Conservation (phyloP, 306 rosid genomes). For the Quercus gilva region DNA sequence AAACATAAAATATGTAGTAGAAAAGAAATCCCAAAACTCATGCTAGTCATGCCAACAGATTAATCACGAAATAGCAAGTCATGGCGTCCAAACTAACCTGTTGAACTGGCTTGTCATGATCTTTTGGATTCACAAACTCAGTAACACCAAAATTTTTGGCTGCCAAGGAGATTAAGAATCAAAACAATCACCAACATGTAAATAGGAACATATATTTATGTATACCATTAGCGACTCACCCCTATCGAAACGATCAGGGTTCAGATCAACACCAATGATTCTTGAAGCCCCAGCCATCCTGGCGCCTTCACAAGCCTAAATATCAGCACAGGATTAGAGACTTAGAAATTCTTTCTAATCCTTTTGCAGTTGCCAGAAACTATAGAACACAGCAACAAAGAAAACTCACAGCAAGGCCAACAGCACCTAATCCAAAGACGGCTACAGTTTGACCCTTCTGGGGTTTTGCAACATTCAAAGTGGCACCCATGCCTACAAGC, state of each 20-base stretch:
- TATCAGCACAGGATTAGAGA: neutral
- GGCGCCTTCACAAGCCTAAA: constrained; percentile 87
- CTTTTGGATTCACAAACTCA: constrained; percentile 87
- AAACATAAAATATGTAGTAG: no score
- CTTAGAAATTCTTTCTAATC: neutral
- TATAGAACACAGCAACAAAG: neutral
- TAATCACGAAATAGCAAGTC: neutral
- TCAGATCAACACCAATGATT: constrained; percentile 82
- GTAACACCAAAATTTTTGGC: constrained; percentile 87
- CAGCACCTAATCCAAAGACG: constrained; percentile 83
- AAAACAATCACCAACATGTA: neutral
- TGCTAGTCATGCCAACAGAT: neutral
- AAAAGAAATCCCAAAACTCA: neutral
- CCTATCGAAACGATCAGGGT: constrained; percentile 63
- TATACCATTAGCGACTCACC: constrained; percentile 31
- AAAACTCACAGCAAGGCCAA: constrained; percentile 80
- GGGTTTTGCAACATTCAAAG: constrained; percentile 86
- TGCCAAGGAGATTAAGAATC: constrained; percentile 23
- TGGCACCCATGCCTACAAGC: constrained; percentile 78
- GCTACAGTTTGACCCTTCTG: constrained; percentile 78
- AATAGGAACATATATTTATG: neutral
- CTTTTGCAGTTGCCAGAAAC: neutral
- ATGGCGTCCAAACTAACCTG: constrained; percentile 37
- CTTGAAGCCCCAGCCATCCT: constrained; percentile 76
- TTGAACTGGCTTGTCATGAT: constrained; percentile 79